A percentile compares a stretch with the other conserved stretches of the same genome.
These are phyloP conservation scores for Cyclaneusma minus DNA, from an alignment of 2,329 filamentous ascomycete genomes.

Conservation along the genomic window DNA sequence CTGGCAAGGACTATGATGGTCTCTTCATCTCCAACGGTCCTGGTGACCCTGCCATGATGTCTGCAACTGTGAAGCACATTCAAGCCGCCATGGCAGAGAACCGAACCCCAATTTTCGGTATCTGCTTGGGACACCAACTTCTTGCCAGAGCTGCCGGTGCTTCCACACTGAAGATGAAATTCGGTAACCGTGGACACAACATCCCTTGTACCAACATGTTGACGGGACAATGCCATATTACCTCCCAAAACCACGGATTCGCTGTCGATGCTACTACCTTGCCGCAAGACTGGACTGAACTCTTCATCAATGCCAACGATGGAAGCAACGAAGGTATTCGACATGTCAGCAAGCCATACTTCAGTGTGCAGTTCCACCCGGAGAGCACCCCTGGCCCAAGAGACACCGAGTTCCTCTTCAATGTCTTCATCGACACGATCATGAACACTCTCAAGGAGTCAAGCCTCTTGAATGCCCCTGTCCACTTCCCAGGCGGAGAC, in stretches of 20 bases:
- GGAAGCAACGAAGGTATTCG: slow-evolving; percentile 96
- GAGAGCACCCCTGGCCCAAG: slow-evolving; percentile 91
- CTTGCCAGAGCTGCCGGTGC: slow-evolving; percentile 80
- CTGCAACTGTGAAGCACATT: slow-evolving; percentile 67
- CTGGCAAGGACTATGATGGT: slow-evolving; percentile 78
- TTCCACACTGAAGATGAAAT: slow-evolving; percentile 90
- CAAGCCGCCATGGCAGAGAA: slow-evolving; percentile 60
- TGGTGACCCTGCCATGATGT: slow-evolving; percentile 80
- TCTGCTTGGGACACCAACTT: slow-evolving; percentile 89
- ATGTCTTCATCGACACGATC: slow-evolving; percentile 87
- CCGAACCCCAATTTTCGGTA: slow-evolving; percentile 81
- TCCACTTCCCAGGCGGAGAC: slow-evolving; percentile 77
- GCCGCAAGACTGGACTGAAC: slow-evolving; percentile 70
- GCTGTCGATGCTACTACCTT: slow-evolving; percentile 74
- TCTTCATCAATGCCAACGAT: slow-evolving; percentile 97
- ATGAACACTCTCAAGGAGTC: slow-evolving; percentile 52
- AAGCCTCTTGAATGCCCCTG: slow-evolving; percentile 52
- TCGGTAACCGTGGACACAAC: slow-evolving; percentile 96
- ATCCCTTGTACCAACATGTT: slow-evolving; percentile 95
- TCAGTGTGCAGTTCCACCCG: slow-evolving; percentile 99
- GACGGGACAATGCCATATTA: slow-evolving; percentile 95
- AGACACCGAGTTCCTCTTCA: slow-evolving; percentile 93
- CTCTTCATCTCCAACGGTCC: slow-evolving; percentile 97
- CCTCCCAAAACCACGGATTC: slow-evolving; percentile 95
- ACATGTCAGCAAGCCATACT: slow-evolving; percentile 73